phyloP scores from a whole-genome alignment of 805 yeast species.

The Yamadazyma philogaea region DNA sequence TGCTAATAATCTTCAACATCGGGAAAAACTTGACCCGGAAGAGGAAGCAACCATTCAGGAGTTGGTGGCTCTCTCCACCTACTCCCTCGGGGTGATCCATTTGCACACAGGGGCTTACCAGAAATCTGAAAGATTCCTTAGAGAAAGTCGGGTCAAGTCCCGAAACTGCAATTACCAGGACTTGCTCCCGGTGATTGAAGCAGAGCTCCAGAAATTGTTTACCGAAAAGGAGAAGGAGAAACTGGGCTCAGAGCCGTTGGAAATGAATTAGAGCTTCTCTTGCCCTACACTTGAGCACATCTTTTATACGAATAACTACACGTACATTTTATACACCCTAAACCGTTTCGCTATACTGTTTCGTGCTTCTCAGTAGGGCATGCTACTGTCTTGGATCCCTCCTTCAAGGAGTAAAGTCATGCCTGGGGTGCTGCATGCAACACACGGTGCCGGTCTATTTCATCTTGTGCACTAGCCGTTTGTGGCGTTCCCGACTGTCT shows the following conservation, averaged over 20 bases:
- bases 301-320: no score
- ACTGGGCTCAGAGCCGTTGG: neutral
- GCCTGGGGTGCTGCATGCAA: no score
- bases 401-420: no score
- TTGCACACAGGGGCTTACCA: conserved; percentile 56
- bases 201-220: conserved; percentile 57
- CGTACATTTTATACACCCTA: no score
- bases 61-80: conserved; percentile 75
- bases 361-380: no score
- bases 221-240: conserved; percentile 22
- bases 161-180: conserved; percentile 62
- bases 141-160: conserved; percentile 71
- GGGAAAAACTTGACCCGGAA: conserved; percentile 9
- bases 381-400: no score
- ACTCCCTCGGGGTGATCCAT: conserved; percentile 79
- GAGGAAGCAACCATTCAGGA: conserved; percentile 42
- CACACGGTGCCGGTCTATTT: no score
- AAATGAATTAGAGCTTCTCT: no score
- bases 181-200: conserved; percentile 60
- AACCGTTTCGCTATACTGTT: no score
- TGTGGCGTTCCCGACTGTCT: conserved; percentile 14
- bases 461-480: conserved; percentile 7
- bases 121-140: conserved; percentile 57
- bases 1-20: conserved; percentile 21
- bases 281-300: no score